phyloP scores from a whole-genome alignment of 768 basidiomycete genomes.

The Fibroporia radiculosa region DNA sequence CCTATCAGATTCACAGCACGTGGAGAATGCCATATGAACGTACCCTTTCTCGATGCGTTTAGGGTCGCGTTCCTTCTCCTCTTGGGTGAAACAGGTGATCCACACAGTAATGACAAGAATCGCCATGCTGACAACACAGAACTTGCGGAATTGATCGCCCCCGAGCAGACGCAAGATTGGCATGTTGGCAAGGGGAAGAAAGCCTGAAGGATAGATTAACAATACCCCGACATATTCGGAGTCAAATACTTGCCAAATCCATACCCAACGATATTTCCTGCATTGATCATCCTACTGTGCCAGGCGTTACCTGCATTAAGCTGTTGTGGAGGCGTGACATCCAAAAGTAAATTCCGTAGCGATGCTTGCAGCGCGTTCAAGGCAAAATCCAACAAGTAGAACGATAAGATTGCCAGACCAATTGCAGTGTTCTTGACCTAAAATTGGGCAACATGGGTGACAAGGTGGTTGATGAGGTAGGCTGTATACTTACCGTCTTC shows the following conservation, averaged over 20 bases:
- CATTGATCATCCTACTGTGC: slow-evolving; percentile 93
- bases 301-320: slow-evolving; percentile 94
- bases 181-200: slow-evolving; percentile 76
- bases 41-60: slow-evolving; percentile 28
- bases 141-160: slow-evolving; percentile 92
- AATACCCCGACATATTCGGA: neutral
- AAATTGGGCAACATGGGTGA: neutral
- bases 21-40: neutral
- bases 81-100: slow-evolving; percentile 82
- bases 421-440: slow-evolving; percentile 71
- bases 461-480: neutral
- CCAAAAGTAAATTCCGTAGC: slow-evolving; percentile 86
- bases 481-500: slow-evolving; percentile 40
- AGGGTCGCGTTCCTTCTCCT: slow-evolving; percentile 63
- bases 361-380: slow-evolving; percentile 94
- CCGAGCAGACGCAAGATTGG: slow-evolving; percentile 76
- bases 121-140: slow-evolving; percentile 79
- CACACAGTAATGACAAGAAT: slow-evolving; percentile 76
- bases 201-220: slow-evolving; percentile 60
- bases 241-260: slow-evolving; percentile 73
- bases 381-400: slow-evolving; percentile 96
- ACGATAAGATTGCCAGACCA: slow-evolving; percentile 77
- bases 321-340: slow-evolving; percentile 83
- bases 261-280: slow-evolving; percentile 95
- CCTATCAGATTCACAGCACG: slow-evolving; percentile 5